These are phyloP conservation scores for Globisporangium spiculum DNA, from an alignment of 352 stramenopile species.

Conservation along the genomic window DNA sequence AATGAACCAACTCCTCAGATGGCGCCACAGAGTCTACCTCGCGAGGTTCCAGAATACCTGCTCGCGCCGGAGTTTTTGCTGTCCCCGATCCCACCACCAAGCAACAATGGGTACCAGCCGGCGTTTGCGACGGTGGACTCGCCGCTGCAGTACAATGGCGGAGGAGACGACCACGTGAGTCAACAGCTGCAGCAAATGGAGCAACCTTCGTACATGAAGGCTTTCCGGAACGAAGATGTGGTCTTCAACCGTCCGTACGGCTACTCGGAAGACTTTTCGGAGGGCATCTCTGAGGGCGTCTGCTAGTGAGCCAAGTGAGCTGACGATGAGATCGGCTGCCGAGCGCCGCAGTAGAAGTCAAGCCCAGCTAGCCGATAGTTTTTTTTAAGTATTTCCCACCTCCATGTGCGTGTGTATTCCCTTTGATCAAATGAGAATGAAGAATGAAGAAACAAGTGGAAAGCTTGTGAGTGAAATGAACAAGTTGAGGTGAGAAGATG, in stretches of 20 bases:
- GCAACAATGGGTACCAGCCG: slow-evolving; percentile 31
- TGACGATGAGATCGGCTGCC: not conserved
- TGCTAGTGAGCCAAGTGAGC: slow-evolving; percentile 33
- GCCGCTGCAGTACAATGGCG: slow-evolving; percentile 30
- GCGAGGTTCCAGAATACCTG: slow-evolving; percentile 35
- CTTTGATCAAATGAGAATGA: slow-evolving; percentile 8
- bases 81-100: slow-evolving; percentile 39
- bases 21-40: slow-evolving; percentile 26
- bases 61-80: slow-evolving; percentile 58
- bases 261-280: slow-evolving; percentile 72
- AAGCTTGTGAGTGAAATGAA: not conserved
- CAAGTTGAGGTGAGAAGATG: too few relatives aligned
- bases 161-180: slow-evolving; percentile 27
- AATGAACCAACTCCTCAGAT: slow-evolving; percentile 1
- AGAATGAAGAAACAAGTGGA: not conserved
- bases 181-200: slow-evolving; percentile 18
- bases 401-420: slow-evolving; percentile 4
- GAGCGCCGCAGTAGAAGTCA: not conserved
- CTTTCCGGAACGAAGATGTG: slow-evolving; percentile 60
- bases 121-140: slow-evolving; percentile 45
- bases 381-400: slow-evolving; percentile 6
- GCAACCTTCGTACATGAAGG: slow-evolving; percentile 62
- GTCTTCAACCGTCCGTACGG: slow-evolving; percentile 60
- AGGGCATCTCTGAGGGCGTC: slow-evolving; percentile 75
- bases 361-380: not conserved